Evolutionary conservation across 208 protist genomes (phyloP).

Genomic region (Trypanosoma lewisi): DNA sequence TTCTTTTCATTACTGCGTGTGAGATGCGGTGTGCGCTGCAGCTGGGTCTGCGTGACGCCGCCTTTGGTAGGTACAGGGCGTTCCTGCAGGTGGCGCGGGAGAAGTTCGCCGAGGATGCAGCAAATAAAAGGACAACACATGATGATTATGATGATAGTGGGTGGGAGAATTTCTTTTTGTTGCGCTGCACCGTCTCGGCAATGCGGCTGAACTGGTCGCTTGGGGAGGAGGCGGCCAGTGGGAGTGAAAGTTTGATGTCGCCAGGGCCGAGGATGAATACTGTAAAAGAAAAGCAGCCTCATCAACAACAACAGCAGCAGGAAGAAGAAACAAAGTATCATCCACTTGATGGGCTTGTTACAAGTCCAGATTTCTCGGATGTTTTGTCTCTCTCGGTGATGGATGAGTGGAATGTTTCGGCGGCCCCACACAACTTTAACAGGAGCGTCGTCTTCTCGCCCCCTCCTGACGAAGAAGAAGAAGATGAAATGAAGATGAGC

Average conservation of each 20-base stretch:
- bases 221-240: background rate
- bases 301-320: background rate
- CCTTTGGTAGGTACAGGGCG: slow-evolving; percentile 37
- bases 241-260: background rate
- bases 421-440: background rate
- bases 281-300: too few species aligned
- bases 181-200: slow-evolving; percentile 62
- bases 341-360: background rate
- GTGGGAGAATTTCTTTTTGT: slow-evolving; percentile 56
- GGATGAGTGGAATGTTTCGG: background rate
- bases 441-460: background rate
- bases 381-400: background rate
- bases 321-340: background rate
- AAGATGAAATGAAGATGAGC: background rate
- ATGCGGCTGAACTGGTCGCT: slow-evolving; percentile 28
- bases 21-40: slow-evolving; percentile 61
- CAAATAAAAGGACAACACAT: slow-evolving; percentile 6
- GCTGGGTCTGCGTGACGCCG: slow-evolving; percentile 32
- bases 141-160: too few species aligned
- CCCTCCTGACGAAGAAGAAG: background rate
- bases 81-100: slow-evolving; percentile 67
- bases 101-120: slow-evolving; percentile 57
- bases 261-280: background rate
- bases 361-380: background rate
- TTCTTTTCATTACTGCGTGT: slow-evolving; percentile 55